These are phyloP conservation scores for Schwanniomyces pseudopolymorphus DNA, from an alignment of 805 yeast species.

Conservation along the genomic window DNA sequence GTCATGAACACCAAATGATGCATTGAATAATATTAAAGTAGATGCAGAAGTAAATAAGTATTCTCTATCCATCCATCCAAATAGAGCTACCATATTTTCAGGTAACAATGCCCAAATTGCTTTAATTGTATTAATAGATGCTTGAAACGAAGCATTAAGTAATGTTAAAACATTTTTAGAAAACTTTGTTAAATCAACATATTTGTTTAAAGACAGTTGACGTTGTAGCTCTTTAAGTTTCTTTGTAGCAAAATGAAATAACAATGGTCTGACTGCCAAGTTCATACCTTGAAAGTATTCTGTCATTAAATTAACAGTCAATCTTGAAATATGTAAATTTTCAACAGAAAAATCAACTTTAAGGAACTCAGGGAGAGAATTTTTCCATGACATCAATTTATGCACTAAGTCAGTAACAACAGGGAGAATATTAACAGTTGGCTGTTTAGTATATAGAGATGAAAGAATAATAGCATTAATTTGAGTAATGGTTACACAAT, in stretches of 20 bases:
- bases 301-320: constrained; percentile 73
- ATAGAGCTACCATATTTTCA: constrained; percentile 78
- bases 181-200: constrained; percentile 63
- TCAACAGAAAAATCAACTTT: constrained; percentile 60
- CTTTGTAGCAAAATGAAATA: constrained; percentile 72
- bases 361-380: constrained; percentile 60
- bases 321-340: constrained; percentile 57
- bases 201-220: constrained; percentile 44
- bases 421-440: constrained; percentile 72
- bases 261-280: constrained; percentile 71
- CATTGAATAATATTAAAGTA: constrained; percentile 68
- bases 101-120: constrained; percentile 74
- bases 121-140: constrained; percentile 72
- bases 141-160: constrained; percentile 75
- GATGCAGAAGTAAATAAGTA: constrained; percentile 76
- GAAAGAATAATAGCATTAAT: constrained; percentile 73
- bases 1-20: constrained; percentile 80
- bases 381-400: constrained; percentile 66
- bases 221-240: constrained; percentile 53
- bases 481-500: constrained; percentile 76
- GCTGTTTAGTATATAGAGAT: constrained; percentile 71
- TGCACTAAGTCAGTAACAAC: constrained; percentile 69
- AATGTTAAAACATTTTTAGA: constrained; percentile 68
- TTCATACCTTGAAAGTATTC: constrained; percentile 84
- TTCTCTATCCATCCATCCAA: constrained; percentile 87